These are phyloP conservation scores for Cryptococcus sp. DNA, from an alignment of 1,284 basidiomycete species.

Conservation along the genomic window DNA sequence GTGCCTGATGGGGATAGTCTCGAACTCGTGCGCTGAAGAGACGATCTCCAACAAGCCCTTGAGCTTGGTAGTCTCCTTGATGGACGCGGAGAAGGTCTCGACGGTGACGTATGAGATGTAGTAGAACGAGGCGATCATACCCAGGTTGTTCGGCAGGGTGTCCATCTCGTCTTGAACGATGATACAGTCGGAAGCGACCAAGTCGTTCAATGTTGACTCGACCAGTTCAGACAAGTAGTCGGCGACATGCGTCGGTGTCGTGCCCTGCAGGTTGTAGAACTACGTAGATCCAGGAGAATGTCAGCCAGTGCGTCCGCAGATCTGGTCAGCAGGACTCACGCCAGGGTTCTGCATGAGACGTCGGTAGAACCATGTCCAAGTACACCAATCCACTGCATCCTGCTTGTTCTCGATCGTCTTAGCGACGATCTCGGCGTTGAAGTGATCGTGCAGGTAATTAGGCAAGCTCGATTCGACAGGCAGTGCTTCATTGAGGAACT, in stretches of 20 bases:
- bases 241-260: conserved; percentile 87
- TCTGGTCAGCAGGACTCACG: conserved; percentile 24
- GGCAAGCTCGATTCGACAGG: conserved; percentile 94
- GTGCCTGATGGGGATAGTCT: conserved; percentile 88
- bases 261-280: conserved; percentile 92
- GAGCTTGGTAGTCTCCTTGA: conserved; percentile 96
- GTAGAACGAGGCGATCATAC: conserved; percentile 85
- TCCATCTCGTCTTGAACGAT: conserved; percentile 93
- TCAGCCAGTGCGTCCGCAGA: neutral
- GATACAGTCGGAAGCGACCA: conserved; percentile 94
- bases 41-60: conserved; percentile 96
- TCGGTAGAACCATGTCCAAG: conserved; percentile 72
- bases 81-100: conserved; percentile 92
- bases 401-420: conserved; percentile 99
- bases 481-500: conserved; percentile 95
- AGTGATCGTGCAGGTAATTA: conserved; percentile 90
- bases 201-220: conserved; percentile 85
- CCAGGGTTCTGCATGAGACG: conserved; percentile 85
- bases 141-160: conserved; percentile 83
- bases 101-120: conserved; percentile 82
- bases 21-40: conserved; percentile 94
- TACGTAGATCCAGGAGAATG: too few relatives aligned
- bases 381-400: conserved; percentile 77
- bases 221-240: conserved; percentile 96
- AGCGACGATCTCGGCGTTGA: conserved; percentile 96